phyloP scores from a whole-genome alignment of 805 yeast genomes.

The Saccharomycopsis sp. region DNA sequence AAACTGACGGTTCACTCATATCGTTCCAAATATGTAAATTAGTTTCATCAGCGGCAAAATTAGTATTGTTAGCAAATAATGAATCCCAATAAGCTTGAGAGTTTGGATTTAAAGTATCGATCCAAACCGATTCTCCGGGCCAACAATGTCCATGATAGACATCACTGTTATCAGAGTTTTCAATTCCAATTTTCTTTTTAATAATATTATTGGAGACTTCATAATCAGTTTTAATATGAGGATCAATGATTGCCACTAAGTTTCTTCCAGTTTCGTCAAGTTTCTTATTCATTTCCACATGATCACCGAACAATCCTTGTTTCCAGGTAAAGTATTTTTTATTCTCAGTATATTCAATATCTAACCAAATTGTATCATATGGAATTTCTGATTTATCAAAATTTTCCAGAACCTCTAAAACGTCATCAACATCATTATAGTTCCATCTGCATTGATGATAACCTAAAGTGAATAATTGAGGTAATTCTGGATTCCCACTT shows the following conservation, averaged over 20 bases:
- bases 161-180: constrained; percentile 31
- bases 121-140: constrained; percentile 97
- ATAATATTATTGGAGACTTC: constrained; percentile 45
- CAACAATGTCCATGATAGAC: constrained; percentile 83
- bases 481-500: constrained; percentile 67
- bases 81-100: constrained; percentile 52
- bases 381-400: constrained; percentile 75
- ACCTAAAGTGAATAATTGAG: constrained; percentile 71
- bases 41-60: constrained; percentile 37
- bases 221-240: constrained; percentile 74
- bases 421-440: constrained; percentile 81
- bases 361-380: constrained; percentile 89
- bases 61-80: constrained; percentile 37
- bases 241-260: constrained; percentile 79
- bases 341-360: constrained; percentile 80
- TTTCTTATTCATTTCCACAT: constrained; percentile 51
- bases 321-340: constrained; percentile 94
- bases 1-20: constrained; percentile 96
- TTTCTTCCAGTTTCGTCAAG: constrained; percentile 69
- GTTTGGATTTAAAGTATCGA: constrained; percentile 67
- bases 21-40: constrained; percentile 92
- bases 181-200: constrained; percentile 35
- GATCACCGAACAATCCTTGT: constrained; percentile 60
- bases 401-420: constrained; percentile 52
- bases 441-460: constrained; percentile 98